Evolutionary conservation across 2,329 filamentous ascomycete genomes (phyloP).

Genomic region (Fusarium sacchari): DNA sequence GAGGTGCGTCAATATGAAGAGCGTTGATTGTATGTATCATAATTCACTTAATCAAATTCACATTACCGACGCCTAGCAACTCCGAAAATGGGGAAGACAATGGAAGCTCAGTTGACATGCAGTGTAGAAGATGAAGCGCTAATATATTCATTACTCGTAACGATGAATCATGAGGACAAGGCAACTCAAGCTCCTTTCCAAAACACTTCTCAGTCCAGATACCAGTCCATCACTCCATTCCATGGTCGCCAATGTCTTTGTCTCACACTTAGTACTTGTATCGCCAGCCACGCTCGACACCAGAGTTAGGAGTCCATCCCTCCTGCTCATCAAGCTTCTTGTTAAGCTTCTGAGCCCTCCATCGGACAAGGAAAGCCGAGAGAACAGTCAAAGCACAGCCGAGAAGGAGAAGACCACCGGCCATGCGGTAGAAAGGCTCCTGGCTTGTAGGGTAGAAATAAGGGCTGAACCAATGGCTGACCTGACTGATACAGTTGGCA

Average conservation of each 20-base stretch:
- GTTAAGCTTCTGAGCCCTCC: constrained; percentile 2
- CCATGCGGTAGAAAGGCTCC: constrained; percentile 46
- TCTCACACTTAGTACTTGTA: constrained; percentile 13
- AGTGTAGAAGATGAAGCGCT: neutral
- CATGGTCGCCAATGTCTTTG: neutral
- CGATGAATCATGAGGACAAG: neutral
- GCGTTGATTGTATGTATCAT: neutral
- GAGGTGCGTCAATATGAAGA: constrained; percentile 24
- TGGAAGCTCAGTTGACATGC: neutral
- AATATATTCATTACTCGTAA: constrained; percentile 9
- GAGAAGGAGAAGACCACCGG: constrained; percentile 36
- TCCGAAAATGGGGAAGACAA: accelerated
- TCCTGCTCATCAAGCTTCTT: constrained; percentile 29
- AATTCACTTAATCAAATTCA: accelerated
- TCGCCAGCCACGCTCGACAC: constrained; percentile 24
- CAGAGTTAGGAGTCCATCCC: constrained; percentile 23
- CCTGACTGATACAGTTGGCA: constrained; percentile 53
- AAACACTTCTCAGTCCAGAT: neutral
- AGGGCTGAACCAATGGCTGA: constrained; percentile 56
- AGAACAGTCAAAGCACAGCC: constrained; percentile 1
- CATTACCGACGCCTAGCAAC: accelerated
- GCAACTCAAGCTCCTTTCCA: neutral
- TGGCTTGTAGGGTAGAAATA: constrained; percentile 50
- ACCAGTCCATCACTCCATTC: neutral
- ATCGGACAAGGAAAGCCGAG: constrained; percentile 4